phyloP scores from a whole-genome alignment of 2,329 filamentous ascomycete genomes.

The Colletotrichum somersetense region DNA sequence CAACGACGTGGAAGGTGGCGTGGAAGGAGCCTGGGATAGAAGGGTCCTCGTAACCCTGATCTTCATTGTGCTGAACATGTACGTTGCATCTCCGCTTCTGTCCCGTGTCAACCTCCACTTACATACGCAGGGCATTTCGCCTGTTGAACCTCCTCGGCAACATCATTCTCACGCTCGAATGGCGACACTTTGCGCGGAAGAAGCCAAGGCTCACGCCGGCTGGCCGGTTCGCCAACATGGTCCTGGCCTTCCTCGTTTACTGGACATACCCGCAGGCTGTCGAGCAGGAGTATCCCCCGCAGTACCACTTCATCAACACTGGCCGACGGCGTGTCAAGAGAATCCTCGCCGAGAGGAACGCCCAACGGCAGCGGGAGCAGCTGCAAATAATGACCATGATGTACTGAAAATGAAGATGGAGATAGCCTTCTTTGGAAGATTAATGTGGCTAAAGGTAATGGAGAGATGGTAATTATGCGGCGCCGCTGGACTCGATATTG shows the following conservation, averaged over 20 bases:
- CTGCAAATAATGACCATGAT: constrained; percentile 37
- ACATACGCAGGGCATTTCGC: constrained; percentile 51
- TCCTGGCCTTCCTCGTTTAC: constrained; percentile 52
- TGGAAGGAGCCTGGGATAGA: constrained; percentile 23
- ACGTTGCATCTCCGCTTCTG: constrained; percentile 42
- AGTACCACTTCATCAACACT: constrained; percentile 39
- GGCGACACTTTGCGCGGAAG: constrained; percentile 54
- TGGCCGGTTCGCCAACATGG: constrained; percentile 44
- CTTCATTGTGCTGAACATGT: constrained; percentile 56
- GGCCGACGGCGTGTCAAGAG: constrained; percentile 37
- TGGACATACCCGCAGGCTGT: constrained; percentile 58
- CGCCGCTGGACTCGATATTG: neutral
- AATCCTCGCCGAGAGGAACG: constrained; percentile 37
- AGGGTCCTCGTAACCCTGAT: constrained; percentile 48
- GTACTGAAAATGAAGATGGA: constrained; percentile 3
- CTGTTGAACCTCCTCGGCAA: constrained; percentile 56
- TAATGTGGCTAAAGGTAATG: constrained; percentile 1
- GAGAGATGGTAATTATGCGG: neutral
- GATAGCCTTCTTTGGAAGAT: neutral
- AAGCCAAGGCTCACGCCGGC: constrained; percentile 44
- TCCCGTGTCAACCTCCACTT: constrained; percentile 22
- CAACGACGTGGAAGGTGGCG: constrained; percentile 38
- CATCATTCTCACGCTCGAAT: constrained; percentile 53
- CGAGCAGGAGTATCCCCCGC: constrained; percentile 53
- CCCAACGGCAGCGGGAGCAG: constrained; percentile 30